phyloP scores from a whole-genome alignment of 805 yeast species.

The Wickerhamomyces canadensis region DNA sequence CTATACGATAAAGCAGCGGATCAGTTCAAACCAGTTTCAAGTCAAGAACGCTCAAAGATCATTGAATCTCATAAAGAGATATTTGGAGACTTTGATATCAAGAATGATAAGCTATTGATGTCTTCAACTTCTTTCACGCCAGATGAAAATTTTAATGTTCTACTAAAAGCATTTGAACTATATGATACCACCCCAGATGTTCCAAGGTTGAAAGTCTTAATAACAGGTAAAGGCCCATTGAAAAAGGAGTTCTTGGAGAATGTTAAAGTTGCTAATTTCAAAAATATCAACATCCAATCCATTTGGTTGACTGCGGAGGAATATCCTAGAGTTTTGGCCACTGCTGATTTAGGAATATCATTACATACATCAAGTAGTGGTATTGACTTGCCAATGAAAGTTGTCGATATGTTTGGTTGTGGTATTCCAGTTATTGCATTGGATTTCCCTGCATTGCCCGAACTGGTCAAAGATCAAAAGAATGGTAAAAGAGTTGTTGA shows the following conservation, averaged over 20 bases:
- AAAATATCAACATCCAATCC: slow-evolving; percentile 50
- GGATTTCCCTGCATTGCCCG: slow-evolving; percentile 69
- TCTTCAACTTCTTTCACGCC: slow-evolving; percentile 94
- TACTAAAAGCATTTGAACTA: slow-evolving; percentile 60
- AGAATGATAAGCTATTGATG: slow-evolving; percentile 57
- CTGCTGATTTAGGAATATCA: slow-evolving; percentile 86
- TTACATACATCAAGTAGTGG: slow-evolving; percentile 92
- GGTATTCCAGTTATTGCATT: slow-evolving; percentile 88
- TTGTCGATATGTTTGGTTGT: slow-evolving; percentile 92
- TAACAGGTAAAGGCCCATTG: slow-evolving; percentile 97
- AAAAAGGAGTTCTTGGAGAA: slow-evolving; percentile 43
- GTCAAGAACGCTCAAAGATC: slow-evolving; percentile 25
- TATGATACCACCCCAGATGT: slow-evolving; percentile 33
- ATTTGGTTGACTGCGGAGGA: slow-evolving; percentile 77
- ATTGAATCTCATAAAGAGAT: slow-evolving; percentile 30
- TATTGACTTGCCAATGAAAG: slow-evolving; percentile 93
- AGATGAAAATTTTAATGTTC: slow-evolving; percentile 78
- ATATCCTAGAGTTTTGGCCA: slow-evolving; percentile 68
- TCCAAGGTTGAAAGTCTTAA: slow-evolving; percentile 58
- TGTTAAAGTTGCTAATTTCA: slow-evolving; percentile 40
- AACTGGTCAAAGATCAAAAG: slow-evolving; percentile 59
- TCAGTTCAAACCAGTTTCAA: slow-evolving; percentile 50
- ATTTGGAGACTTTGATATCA: slow-evolving; percentile 29
- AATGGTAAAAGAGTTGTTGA: slow-evolving; percentile 63
- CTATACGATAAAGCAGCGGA: slow-evolving; percentile 83